Conservation (phyloP, 2,329 filamentous ascomycete genomes). For the Ophiostoma quercus region DNA sequence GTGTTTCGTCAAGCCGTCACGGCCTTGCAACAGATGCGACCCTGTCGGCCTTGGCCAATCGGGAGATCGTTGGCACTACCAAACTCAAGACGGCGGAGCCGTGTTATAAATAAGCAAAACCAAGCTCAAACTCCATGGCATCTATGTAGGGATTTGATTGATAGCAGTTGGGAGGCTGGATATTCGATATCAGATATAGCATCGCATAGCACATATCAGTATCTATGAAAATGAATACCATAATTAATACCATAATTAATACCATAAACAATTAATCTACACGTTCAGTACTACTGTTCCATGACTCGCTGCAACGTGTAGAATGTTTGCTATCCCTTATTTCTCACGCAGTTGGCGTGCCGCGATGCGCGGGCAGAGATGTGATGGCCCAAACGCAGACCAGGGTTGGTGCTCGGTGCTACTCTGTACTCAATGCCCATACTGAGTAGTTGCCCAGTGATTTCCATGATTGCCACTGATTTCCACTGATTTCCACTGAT, state of each 20-base stretch:
- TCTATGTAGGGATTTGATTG: background rate
- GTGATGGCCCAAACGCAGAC: conserved; percentile 3
- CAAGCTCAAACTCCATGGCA: conserved; percentile 1
- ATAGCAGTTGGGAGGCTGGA: background rate
- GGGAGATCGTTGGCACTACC: conserved; percentile 2
- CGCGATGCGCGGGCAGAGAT: background rate
- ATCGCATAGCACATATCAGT: background rate
- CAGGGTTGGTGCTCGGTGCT: background rate
- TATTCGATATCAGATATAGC: background rate
- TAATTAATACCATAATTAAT: background rate
- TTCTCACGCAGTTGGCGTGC: background rate
- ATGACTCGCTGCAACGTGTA: background rate
- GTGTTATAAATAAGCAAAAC: conserved; percentile 8
- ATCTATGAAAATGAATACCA: background rate
- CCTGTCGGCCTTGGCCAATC: conserved; percentile 6
- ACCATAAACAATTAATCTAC: background rate
- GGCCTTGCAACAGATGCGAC: background rate
- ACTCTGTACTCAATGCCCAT: background rate
- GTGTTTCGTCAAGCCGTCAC: conserved; percentile 11
- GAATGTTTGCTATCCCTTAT: background rate
- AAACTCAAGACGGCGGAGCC: background rate
- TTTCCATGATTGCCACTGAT: background rate
- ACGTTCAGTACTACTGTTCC: background rate
- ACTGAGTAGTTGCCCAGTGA: background rate
- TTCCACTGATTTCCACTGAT: background rate